Percentiles rank a stretch among this genome's conserved stretches.
phyloP scores from a whole-genome alignment of 23 red algal genomes.

The Agarophyton chilense region DNA sequence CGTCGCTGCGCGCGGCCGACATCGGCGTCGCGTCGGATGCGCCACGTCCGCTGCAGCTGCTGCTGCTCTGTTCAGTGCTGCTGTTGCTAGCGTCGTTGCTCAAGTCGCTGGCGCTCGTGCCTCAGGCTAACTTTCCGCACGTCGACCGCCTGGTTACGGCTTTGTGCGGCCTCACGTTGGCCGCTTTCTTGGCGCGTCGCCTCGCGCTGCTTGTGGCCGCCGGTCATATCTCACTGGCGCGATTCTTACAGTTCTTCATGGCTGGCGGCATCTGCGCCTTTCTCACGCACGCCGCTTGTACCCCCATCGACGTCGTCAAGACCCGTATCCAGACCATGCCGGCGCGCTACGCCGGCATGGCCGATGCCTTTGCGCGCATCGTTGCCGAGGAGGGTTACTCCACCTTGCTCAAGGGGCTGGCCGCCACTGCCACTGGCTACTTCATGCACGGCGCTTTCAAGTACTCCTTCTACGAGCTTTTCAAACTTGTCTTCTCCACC shows the following conservation, averaged over 20 bases:
- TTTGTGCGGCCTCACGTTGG: conserved; percentile 1
- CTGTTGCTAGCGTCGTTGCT: conserved; percentile 16
- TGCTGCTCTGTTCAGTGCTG: conserved; percentile 19
- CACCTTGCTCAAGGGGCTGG: conserved; percentile 91
- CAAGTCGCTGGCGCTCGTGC: conserved; percentile 50
- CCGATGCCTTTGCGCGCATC: conserved; percentile 60
- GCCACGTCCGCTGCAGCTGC: conserved; percentile 19
- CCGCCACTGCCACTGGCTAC: conserved; percentile 90
- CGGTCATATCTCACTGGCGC: conserved; percentile 30
- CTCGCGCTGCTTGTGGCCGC: background rate
- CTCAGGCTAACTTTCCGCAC: background rate
- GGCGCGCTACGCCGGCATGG: conserved; percentile 59
- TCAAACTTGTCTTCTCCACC: conserved; percentile 69
- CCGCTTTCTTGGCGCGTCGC: background rate
- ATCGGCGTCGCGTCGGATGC: background rate
- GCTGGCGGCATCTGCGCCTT: conserved; percentile 93
- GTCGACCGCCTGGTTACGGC: conserved; percentile 35
- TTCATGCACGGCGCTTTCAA: conserved; percentile 97
- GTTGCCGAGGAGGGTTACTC: conserved; percentile 76
- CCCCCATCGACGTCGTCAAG: conserved; percentile 92
- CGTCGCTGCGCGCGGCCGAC: background rate
- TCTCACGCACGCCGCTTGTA: conserved; percentile 84
- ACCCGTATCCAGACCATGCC: conserved; percentile 84
- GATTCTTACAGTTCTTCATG: conserved; percentile 83
- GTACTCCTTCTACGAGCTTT: conserved; percentile 92